Percentiles rank a stretch among this genome's conserved stretches.
These are phyloP conservation scores for Chalciporus piperatus DNA, from an alignment of 768 basidiomycete genomes.

Conservation along the genomic window DNA sequence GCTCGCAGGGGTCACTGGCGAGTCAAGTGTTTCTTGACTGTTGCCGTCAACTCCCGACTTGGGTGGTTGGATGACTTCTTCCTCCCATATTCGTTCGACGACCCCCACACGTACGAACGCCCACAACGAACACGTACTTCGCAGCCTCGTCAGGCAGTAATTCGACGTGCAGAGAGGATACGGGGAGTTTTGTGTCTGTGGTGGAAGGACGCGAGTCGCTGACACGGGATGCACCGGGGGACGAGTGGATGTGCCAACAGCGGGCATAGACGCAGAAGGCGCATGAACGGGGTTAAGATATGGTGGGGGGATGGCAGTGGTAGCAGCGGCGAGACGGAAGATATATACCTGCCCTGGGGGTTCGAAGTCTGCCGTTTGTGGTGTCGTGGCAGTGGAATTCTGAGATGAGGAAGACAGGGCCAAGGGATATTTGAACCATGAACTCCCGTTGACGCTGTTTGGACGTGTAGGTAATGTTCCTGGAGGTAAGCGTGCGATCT, in stretches of 20 bases:
- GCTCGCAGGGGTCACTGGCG: neutral
- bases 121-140: conserved; percentile 89
- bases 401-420: conserved; percentile 31
- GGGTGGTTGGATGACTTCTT: conserved; percentile 48
- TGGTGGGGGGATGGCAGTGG: conserved; percentile 23
- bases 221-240: conserved; percentile 33
- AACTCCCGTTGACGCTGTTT: conserved; percentile 48
- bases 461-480: conserved; percentile 28
- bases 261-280: conserved; percentile 33
- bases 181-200: conserved; percentile 24
- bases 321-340: conserved; percentile 53
- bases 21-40: neutral
- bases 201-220: conserved; percentile 38
- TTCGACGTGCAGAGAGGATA: conserved; percentile 78
- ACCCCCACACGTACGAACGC: conserved; percentile 80
- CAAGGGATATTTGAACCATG: conserved; percentile 57
- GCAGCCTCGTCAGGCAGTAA: conserved; percentile 83
- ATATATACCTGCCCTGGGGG: conserved; percentile 55
- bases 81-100: conserved; percentile 87
- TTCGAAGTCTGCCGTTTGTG: conserved; percentile 30
- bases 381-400: conserved; percentile 16
- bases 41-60: conserved; percentile 18
- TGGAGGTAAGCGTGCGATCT: conserved; percentile 45
- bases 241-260: conserved; percentile 22
- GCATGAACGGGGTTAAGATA: conserved; percentile 20